These are phyloP conservation scores for Suillus discolor DNA, from an alignment of 768 basidiomycete species.

Conservation along the genomic window DNA sequence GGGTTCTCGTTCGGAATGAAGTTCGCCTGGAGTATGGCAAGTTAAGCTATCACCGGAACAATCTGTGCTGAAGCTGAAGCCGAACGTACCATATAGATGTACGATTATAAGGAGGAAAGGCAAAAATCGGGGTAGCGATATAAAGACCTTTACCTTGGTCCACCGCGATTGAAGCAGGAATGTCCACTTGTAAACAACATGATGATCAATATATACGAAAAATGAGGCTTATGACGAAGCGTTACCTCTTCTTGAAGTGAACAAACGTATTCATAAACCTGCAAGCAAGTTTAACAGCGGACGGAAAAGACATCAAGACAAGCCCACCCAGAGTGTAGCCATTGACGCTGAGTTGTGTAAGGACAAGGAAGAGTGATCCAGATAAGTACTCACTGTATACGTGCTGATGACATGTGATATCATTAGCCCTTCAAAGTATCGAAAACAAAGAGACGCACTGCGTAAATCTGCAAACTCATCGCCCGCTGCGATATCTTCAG, in stretches of 20 bases:
- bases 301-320: neutral
- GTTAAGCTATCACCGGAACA: neutral
- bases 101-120: neutral
- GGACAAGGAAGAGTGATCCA: neutral
- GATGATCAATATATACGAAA: neutral
- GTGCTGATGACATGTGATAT: neutral
- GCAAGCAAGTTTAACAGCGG: neutral
- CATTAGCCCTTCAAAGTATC: neutral
- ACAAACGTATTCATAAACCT: neutral
- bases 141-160: slow-evolving; percentile 1
- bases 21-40: neutral
- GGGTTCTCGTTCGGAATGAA: neutral
- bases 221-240: neutral
- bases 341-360: neutral
- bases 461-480: neutral
- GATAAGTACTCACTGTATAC: neutral
- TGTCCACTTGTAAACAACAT: neutral
- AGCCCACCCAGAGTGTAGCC: neutral
- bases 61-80: neutral
- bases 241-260: neutral
- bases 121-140: neutral
- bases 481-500: neutral
- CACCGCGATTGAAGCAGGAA: slow-evolving; percentile 5
- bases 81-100: neutral
- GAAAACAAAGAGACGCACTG: neutral